Evolutionary conservation across 1,139 yeast species (phyloP).

Genomic region (Kodamaea arcana): DNA sequence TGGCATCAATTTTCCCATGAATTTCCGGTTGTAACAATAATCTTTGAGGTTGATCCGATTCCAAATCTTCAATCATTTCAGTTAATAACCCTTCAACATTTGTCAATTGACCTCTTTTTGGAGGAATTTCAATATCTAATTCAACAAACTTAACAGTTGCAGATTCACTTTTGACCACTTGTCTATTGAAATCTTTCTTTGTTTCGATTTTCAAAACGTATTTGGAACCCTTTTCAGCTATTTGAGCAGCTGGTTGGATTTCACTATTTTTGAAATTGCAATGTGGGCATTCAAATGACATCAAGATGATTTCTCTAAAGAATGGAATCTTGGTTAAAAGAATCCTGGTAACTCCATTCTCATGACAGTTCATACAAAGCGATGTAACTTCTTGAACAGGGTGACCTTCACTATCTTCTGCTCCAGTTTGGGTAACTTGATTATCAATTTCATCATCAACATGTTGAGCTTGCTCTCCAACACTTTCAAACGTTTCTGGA

Average conservation of each 20-base stretch:
- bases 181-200: constrained; percentile 78
- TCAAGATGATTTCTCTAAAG: constrained; percentile 85
- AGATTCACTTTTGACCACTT: constrained; percentile 86
- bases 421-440: constrained; percentile 43
- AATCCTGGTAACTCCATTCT: constrained; percentile 78
- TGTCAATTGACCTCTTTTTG: constrained; percentile 89
- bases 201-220: constrained; percentile 68
- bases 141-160: constrained; percentile 81
- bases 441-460: constrained; percentile 7
- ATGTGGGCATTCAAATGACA: constrained; percentile 96
- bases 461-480: constrained; percentile 35
- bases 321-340: constrained; percentile 86
- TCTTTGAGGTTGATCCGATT: constrained; percentile 77
- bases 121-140: constrained; percentile 91
- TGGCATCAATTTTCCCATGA: constrained; percentile 68
- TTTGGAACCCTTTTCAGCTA: constrained; percentile 82
- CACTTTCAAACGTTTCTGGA: constrained; percentile 38
- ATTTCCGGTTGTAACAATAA: constrained; percentile 68
- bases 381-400: constrained; percentile 95
- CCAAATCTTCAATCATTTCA: constrained; percentile 82
- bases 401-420: constrained; percentile 84
- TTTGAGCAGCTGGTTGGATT: constrained; percentile 87
- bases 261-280: constrained; percentile 90
- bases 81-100: constrained; percentile 83
- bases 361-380: constrained; percentile 91